Evolutionary conservation across 805 yeast species (phyloP).

Genomic region (Cyberlindnera meyerae): DNA sequence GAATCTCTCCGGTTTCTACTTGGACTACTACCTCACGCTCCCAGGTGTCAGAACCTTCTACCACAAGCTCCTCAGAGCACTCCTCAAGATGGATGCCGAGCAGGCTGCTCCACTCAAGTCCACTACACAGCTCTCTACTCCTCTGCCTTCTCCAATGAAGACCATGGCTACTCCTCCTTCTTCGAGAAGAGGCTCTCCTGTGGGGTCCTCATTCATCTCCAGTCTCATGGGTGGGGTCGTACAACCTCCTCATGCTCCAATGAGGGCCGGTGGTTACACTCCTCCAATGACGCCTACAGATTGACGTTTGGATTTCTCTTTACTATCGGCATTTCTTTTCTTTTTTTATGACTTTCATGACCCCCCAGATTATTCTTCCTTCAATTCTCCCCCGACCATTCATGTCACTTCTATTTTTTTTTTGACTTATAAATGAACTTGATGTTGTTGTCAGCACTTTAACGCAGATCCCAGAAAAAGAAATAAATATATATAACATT

Average conservation of each 20-base stretch:
- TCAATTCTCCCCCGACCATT: too few relatives aligned
- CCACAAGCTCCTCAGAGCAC: conserved; percentile 12
- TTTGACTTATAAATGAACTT: too few relatives aligned
- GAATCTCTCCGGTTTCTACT: conserved; percentile 9
- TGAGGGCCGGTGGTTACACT: conserved; percentile 9
- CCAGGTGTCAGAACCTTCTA: conserved; percentile 18
- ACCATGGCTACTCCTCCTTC: conserved; percentile 22
- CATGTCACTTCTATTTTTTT: too few relatives aligned
- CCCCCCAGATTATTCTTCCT: too few relatives aligned
- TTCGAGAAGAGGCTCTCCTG: conserved; percentile 27
- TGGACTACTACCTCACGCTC: conserved; percentile 12
- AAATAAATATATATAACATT: too few relatives aligned
- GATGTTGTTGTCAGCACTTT: too few relatives aligned
- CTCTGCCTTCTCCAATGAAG: conserved; percentile 15
- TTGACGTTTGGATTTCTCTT: too few relatives aligned
- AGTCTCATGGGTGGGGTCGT: conserved; percentile 10
- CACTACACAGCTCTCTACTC: conserved; percentile 11
- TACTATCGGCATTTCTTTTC: too few relatives aligned
- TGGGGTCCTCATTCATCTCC: conserved; percentile 13
- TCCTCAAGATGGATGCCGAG: conserved; percentile 10
- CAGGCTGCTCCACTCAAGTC: conserved; percentile 8
- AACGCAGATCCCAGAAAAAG: too few relatives aligned
- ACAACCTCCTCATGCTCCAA: conserved; percentile 7
- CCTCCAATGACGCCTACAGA: conserved; percentile 25
- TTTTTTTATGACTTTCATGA: neutral